Percentiles rank a stretch among this genome's conserved stretches.
phyloP scores from a whole-genome alignment of 2,329 filamentous ascomycete species.

The Fusarium mangiferae region DNA sequence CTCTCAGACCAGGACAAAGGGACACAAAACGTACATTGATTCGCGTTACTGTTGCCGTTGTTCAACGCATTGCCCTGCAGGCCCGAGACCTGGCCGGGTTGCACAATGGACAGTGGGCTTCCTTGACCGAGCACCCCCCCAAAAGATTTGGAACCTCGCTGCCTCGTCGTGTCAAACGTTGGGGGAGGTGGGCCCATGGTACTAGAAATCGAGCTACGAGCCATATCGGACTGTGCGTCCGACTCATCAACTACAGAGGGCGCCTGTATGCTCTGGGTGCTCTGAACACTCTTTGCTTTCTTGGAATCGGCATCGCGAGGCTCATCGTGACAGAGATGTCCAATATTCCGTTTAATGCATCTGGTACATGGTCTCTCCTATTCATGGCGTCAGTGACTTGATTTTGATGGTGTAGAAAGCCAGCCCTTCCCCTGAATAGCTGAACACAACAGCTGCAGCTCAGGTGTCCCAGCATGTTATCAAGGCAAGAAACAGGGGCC shows the following conservation, averaged over 20 bases:
- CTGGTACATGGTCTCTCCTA: constrained; percentile 95
- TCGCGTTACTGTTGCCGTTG: constrained; percentile 69
- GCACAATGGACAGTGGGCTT: constrained; percentile 73
- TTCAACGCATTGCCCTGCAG: constrained; percentile 68
- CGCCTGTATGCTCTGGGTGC: constrained; percentile 53
- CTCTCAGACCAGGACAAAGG: constrained; percentile 36
- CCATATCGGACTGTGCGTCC: constrained; percentile 61
- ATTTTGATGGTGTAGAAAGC: constrained; percentile 14
- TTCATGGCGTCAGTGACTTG: constrained; percentile 44
- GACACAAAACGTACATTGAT: constrained; percentile 74
- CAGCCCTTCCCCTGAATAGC: constrained; percentile 16
- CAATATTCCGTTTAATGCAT: constrained; percentile 98
- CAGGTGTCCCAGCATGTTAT: constrained; percentile 12
- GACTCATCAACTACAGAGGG: constrained; percentile 70
- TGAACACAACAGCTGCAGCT: constrained; percentile 22
- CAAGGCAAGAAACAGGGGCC: constrained; percentile 39
- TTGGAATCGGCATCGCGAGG: constrained; percentile 86
- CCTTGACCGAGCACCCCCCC: constrained; percentile 59
- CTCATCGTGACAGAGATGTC: constrained; percentile 97
- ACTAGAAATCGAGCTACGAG: constrained; percentile 65
- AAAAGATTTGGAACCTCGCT: constrained; percentile 56
- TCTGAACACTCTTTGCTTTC: constrained; percentile 73
- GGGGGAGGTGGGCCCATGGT: constrained; percentile 66
- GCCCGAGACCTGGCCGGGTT: constrained; percentile 75
- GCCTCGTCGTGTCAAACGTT: constrained; percentile 49